Evolutionary conservation across 2,329 filamentous ascomycete genomes (phyloP).

Genomic region (Paecilomyces dactylethromorphus): DNA sequence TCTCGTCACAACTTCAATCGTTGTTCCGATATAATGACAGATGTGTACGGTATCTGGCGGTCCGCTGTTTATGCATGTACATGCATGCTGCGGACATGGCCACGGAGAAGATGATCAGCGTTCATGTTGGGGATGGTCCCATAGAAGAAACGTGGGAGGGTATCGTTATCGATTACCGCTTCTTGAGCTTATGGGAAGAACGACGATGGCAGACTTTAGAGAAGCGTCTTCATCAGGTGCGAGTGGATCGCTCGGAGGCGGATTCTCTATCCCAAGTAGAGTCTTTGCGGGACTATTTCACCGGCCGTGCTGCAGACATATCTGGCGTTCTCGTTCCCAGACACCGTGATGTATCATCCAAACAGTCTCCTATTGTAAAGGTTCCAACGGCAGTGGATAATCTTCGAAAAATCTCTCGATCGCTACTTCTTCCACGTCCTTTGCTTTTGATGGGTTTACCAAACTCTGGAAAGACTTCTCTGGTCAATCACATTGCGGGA

Average conservation of each 20-base stretch:
- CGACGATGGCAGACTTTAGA: slow-evolving; percentile 44
- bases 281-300: slow-evolving; percentile 37
- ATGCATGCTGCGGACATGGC: slow-evolving; percentile 75
- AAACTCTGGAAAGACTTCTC: slow-evolving; percentile 83
- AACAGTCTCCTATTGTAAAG: slow-evolving; percentile 53
- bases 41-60: slow-evolving; percentile 69
- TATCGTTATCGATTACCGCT: slow-evolving; percentile 67
- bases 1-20: slow-evolving; percentile 60
- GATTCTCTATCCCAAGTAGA: slow-evolving; percentile 20
- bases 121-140: slow-evolving; percentile 57
- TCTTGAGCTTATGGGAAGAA: slow-evolving; percentile 61
- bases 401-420: slow-evolving; percentile 59
- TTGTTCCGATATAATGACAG: slow-evolving; percentile 56
- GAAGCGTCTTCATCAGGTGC: slow-evolving; percentile 16
- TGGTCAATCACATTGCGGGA: slow-evolving; percentile 75
- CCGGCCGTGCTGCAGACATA: slow-evolving; percentile 57
- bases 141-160: slow-evolving; percentile 71
- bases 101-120: slow-evolving; percentile 62
- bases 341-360: slow-evolving; percentile 41
- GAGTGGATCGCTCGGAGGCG: slow-evolving; percentile 14
- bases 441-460: slow-evolving; percentile 75
- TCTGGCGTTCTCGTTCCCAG: slow-evolving; percentile 60
- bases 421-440: slow-evolving; percentile 62
- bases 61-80: slow-evolving; percentile 73
- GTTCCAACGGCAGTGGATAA: slow-evolving; percentile 71